A percentile compares a stretch with the other conserved stretches of the same genome.
phyloP scores from a whole-genome alignment of 768 basidiomycete species.

The Rhizopogon roseolus region DNA sequence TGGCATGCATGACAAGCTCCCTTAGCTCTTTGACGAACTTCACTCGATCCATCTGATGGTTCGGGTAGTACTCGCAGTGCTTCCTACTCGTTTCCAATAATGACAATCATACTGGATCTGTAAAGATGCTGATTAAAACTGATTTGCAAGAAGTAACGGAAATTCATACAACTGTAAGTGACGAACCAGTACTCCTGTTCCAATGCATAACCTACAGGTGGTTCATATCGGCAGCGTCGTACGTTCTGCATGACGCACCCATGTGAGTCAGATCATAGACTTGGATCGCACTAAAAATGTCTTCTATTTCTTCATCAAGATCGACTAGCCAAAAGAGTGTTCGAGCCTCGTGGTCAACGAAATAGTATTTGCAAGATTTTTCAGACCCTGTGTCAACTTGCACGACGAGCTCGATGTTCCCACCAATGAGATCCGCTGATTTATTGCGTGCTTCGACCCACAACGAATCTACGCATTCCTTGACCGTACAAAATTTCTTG shows the following conservation, averaged over 20 bases:
- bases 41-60: background rate
- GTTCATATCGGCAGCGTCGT: background rate
- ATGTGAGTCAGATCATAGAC: slow-evolving; percentile 33
- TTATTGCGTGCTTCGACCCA: background rate
- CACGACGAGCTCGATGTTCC: background rate
- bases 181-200: slow-evolving; percentile 18
- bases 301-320: slow-evolving; percentile 17
- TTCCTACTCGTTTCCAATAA: background rate
- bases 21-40: slow-evolving; percentile 2
- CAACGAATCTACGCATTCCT: background rate
- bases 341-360: slow-evolving; percentile 36
- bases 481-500: background rate
- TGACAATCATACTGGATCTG: background rate
- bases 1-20: slow-evolving; percentile 4
- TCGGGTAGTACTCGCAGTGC: slow-evolving; percentile 5
- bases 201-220: background rate
- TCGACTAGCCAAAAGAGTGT: slow-evolving; percentile 45
- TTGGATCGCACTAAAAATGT: slow-evolving; percentile 29
- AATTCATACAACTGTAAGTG: background rate
- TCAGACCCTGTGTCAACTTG: background rate
- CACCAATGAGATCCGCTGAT: background rate
- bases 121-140: background rate
- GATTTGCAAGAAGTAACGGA: background rate
- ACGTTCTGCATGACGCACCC: slow-evolving; percentile 23
- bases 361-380: slow-evolving; percentile 32